These are phyloP conservation scores for Pseudogymnoascus sp. DNA, from an alignment of 2,329 filamentous ascomycete species.

Conservation along the genomic window DNA sequence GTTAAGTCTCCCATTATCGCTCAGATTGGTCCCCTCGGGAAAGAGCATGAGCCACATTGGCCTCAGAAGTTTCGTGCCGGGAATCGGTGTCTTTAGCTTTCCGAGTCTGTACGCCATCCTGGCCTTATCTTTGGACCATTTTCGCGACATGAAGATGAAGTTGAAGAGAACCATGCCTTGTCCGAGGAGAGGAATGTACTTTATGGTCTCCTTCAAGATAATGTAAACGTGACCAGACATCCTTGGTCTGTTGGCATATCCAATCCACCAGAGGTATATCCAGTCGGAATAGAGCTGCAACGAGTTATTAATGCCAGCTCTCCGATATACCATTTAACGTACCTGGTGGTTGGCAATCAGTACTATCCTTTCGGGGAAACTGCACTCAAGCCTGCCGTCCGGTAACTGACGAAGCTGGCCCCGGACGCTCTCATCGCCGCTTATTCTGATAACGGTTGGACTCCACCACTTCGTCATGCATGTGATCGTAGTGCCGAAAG, in stretches of 20 bases:
- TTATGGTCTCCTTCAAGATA: slow-evolving; percentile 81
- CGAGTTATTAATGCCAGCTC: slow-evolving; percentile 17
- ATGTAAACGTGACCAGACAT: slow-evolving; percentile 87
- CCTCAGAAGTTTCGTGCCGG: slow-evolving; percentile 46
- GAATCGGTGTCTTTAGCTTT: slow-evolving; percentile 56
- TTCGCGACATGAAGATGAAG: slow-evolving; percentile 87
- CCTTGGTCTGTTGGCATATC: slow-evolving; percentile 66
- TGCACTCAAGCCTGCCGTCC: slow-evolving; percentile 68
- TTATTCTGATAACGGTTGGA: slow-evolving; percentile 75
- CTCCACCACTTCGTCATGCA: slow-evolving; percentile 82
- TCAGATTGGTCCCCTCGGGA: slow-evolving; percentile 80
- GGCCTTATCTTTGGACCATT: slow-evolving; percentile 73
- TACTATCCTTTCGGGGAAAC: slow-evolving; percentile 74
- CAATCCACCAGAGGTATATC: slow-evolving; percentile 90
- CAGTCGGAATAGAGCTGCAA: slow-evolving; percentile 75
- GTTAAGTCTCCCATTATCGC: slow-evolving; percentile 59
- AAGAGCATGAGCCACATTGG: slow-evolving; percentile 91
- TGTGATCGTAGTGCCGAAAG: slow-evolving; percentile 70
- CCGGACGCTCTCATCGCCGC: slow-evolving; percentile 72
- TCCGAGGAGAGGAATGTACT: slow-evolving; percentile 72
- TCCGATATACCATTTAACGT: slow-evolving; percentile 12
- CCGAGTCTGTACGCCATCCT: slow-evolving; percentile 67
- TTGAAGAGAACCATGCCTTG: slow-evolving; percentile 79
- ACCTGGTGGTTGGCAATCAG: slow-evolving; percentile 84
- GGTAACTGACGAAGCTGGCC: slow-evolving; percentile 63